Conservation (phyloP, 306 rosid species). For the Abrus pulchellus region DNA sequence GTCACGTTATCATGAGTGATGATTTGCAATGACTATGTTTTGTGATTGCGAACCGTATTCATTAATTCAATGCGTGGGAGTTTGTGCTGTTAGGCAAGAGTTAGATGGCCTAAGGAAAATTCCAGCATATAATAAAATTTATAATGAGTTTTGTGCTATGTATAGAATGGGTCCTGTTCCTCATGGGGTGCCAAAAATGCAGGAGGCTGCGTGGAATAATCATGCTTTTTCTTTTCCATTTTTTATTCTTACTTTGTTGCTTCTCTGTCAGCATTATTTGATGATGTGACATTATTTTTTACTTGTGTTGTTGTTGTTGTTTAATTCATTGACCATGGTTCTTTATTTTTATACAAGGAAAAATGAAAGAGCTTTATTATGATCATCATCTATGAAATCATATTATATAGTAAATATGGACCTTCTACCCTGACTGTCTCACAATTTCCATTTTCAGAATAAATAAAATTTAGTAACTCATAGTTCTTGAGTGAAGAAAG, state of each 20-base stretch:
- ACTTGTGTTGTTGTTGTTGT: neutral
- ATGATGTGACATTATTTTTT: constrained; percentile 30
- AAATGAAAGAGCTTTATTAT: too few relatives aligned
- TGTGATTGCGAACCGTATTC: constrained; percentile 1
- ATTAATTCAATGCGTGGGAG: constrained; percentile 45
- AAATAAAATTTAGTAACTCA: neutral
- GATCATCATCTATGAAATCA: too few relatives aligned
- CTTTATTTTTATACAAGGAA: neutral
- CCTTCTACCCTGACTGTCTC: too few relatives aligned
- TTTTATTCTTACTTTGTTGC: neutral
- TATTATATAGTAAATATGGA: too few relatives aligned
- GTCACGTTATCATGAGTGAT: constrained; percentile 55
- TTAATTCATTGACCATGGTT: neutral
- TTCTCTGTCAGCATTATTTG: constrained; percentile 24
- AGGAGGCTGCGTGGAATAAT: neutral
- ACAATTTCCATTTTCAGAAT: too few relatives aligned
- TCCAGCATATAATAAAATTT: neutral
- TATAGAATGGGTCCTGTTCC: neutral
- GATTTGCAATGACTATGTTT: constrained; percentile 64
- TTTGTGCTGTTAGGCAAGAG: constrained; percentile 54
- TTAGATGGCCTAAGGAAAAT: constrained; percentile 57
- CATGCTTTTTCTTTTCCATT: neutral
- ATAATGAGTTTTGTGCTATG: neutral
- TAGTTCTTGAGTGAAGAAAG: neutral
- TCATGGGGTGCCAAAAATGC: neutral